Base-by-base conservation (phyloP, 495 filamentous ascomycete genomes). In the Tuber aestivum region DNA sequence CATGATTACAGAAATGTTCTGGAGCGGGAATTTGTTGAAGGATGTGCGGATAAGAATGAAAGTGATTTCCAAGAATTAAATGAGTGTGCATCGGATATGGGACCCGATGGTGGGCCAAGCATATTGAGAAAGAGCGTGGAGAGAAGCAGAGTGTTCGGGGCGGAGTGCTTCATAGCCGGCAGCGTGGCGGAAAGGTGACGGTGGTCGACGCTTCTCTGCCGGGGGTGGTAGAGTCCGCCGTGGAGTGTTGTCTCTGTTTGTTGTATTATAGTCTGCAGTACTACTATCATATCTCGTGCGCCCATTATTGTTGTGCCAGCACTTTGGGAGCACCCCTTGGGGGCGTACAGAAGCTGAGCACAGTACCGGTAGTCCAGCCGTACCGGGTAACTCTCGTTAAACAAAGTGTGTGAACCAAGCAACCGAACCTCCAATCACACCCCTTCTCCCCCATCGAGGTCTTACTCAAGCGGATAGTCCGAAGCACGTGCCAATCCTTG, bases 21-120 rank as follows among this genome's bases (percentile, higher is more conserved):
- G 1, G 85, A 92, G 42, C 86, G 90, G 50, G 85, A 86, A 21
- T 87, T 97, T 42, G 87, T 97, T 12, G 88, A 94, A 78, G 89
- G 92, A 75, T 99, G 96, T 82, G 92, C 95, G 20, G 85, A 96
- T 73, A 91, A 97, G 82, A 93, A 97, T 82, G 92, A 93, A 12
- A 89, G 97, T 41, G 89, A 94, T 77, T 97, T 99, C 79, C 87
- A 90, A 32, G 86, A 90, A 79, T 82, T 99, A 61, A 97, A 98
- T 83, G 83, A 89, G 14, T 98, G 96, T 83, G 86, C 86, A 21
- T 84, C 84, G 9, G 84, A 85, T 72, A 85, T 88, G 35, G 90
- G 90, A n/a, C 87, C 91, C 72, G 87, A 93, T 73, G 92, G 91
- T 70, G 89, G 86, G 0, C 82, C 94, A 72, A 88, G 88, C 16